phyloP scores from a whole-genome alignment of 1,284 basidiomycete species.

The Sporisorium sorghi region DNA sequence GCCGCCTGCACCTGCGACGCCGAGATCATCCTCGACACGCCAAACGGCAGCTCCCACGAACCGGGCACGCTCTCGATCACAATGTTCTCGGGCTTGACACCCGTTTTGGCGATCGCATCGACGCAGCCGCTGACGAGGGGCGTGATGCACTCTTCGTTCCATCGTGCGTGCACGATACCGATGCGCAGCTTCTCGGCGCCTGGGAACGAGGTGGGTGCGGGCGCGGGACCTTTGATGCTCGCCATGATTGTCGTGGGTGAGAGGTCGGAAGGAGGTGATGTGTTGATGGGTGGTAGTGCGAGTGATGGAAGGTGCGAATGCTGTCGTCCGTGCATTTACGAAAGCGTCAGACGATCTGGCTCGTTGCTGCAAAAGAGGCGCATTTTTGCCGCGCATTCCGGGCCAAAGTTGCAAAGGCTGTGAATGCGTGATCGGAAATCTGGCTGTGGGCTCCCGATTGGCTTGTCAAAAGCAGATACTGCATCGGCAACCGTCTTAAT shows the following conservation, averaged over 20 bases:
- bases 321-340: no score
- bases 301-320: not conserved
- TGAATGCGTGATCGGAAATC: not conserved
- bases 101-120: conserved; percentile 80
- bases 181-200: conserved; percentile 61
- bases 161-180: conserved; percentile 71
- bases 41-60: conserved; percentile 66
- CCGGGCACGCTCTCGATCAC: conserved; percentile 91
- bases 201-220: conserved; percentile 64
- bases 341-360: no score
- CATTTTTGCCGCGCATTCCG: not conserved
- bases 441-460: no score
- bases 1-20: conserved; percentile 83
- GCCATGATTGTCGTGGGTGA: conserved; percentile 25
- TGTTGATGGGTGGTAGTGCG: not conserved
- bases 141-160: conserved; percentile 88
- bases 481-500: no score
- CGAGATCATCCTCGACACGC: conserved; percentile 74
- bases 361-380: not conserved
- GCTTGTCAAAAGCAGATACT: no score
- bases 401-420: no score
- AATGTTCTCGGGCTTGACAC: conserved; percentile 90
- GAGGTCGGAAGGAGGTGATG: not conserved
- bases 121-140: conserved; percentile 83
- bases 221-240: conserved; percentile 64